phyloP scores from a whole-genome alignment of 495 filamentous ascomycete species.

The Platismatia glauca region DNA sequence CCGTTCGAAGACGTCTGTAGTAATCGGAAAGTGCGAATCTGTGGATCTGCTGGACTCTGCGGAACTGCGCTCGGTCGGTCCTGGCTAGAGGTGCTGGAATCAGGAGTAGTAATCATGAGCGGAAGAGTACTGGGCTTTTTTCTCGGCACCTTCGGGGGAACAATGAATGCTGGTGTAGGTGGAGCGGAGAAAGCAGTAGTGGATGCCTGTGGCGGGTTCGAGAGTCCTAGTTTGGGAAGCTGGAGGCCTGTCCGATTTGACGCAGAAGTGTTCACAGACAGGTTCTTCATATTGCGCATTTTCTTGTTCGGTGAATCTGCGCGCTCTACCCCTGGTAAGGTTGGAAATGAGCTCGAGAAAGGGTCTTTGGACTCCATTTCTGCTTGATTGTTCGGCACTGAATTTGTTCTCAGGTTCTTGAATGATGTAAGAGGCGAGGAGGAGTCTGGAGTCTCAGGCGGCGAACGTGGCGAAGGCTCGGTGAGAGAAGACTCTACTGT shows the following conservation, averaged over 20 bases:
- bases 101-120: constrained; percentile 58
- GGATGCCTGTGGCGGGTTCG: constrained; percentile 38
- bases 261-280: constrained; percentile 76
- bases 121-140: constrained; percentile 74
- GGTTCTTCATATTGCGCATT: constrained; percentile 83
- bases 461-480: constrained; percentile 88
- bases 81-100: constrained; percentile 33
- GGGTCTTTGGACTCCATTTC: constrained; percentile 24
- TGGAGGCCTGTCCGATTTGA: constrained; percentile 32
- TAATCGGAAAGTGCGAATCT: constrained; percentile 46
- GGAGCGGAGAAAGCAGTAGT: constrained; percentile 56
- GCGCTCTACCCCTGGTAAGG: constrained; percentile 34
- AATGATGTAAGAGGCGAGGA: constrained; percentile 50
- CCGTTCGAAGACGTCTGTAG: constrained; percentile 62
- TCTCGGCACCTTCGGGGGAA: constrained; percentile 56
- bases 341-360: constrained; percentile 38
- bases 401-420: constrained; percentile 15
- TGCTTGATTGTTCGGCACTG: constrained; percentile 8
- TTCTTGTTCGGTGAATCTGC: constrained; percentile 57
- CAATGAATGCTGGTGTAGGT: constrained; percentile 72
- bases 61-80: constrained; percentile 33
- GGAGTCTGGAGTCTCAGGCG: constrained; percentile 75
- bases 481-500: constrained; percentile 83
- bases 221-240: constrained; percentile 40
- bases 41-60: constrained; percentile 43